Conservation (phyloP, 2,329 filamentous ascomycete genomes). For the Rutstroemia sp. region DNA sequence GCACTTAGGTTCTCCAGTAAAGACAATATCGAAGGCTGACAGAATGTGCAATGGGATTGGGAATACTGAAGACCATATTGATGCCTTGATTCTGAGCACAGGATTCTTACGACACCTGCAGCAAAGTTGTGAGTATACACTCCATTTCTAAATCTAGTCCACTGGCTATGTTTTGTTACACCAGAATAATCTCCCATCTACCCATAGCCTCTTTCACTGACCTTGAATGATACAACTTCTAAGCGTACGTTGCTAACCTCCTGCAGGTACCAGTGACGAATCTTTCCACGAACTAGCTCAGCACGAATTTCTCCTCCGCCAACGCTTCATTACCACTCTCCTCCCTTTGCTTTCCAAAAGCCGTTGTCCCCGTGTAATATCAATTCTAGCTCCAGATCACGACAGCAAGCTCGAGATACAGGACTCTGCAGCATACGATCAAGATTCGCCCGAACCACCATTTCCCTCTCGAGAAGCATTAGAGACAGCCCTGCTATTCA, state of each 20-base stretch:
- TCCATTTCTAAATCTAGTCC: neutral
- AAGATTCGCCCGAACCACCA: neutral
- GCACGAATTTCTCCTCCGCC: neutral
- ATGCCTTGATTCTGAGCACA: neutral
- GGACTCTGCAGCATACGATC: neutral
- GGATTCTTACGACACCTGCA: neutral
- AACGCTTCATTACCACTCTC: slow-evolving; percentile 1
- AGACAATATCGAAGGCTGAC: neutral
- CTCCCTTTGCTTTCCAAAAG: neutral
- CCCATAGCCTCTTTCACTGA: neutral
- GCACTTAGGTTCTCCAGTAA: neutral
- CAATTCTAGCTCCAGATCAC: neutral
- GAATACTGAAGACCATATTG: neutral
- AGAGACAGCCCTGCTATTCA: neutral
- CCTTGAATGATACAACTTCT: neutral
- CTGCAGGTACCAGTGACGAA: neutral
- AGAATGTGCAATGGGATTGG: neutral
- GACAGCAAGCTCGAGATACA: neutral
- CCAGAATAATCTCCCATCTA: neutral
- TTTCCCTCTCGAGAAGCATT: neutral
- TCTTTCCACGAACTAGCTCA: neutral
- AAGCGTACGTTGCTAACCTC: too few relatives aligned
- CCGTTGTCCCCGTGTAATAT: neutral
- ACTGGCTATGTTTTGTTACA: neutral
- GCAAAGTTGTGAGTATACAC: neutral